Base-by-base conservation (phyloP, 805 yeast genomes). In the Brettanomyces sp. region DNA sequence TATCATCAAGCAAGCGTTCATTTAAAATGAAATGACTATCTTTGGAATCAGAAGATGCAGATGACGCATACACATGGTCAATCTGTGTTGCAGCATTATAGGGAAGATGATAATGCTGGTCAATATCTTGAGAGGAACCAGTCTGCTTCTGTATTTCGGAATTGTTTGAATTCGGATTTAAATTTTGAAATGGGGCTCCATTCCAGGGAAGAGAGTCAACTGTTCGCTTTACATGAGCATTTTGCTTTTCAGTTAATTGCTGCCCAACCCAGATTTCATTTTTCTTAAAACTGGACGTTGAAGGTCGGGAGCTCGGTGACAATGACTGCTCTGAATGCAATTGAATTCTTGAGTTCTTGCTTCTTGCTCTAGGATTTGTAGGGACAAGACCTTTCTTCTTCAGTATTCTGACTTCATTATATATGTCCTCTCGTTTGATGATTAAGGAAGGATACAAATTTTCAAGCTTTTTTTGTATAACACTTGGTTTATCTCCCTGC, bases 391-490 rank as follows among this genome's bases (percentile, higher is more conserved):
- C 64, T 56, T 73, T 74, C 50, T 79, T 68, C 56, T 76, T 76
- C 60, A 74, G 69, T 18, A 78, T 78, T 45, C 81, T 58, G 54
- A 76, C 74, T 53, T 76, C 80, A 57, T 76, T 76, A 58, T 76
- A 76, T 46, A 76, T 76, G 56, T 76, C 81, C 55, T 76, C 80
- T 47, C 80, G 64, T 58, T 76, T 76, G 52, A 76, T 74, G 39
- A 74, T 65, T 39, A 76, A 72, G 44, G 74, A 79, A 23, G 77
- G 79, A 56, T 67, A 76, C 49, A 72, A 72, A 45, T 73, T 73
- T 49, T 67, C 67, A 48, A 76, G 68, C 49, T 74, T 76, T 33
- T 70, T 67, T 54, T 75, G 80, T 50, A 76, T 76, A 50, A 69
- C 73, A 5, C 72, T 66, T 5, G 81, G 81, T 57, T 76, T 76